Evolutionary conservation across 75 land plant species (phyloP).

Genomic region (Cupressus sempervirens): DNA sequence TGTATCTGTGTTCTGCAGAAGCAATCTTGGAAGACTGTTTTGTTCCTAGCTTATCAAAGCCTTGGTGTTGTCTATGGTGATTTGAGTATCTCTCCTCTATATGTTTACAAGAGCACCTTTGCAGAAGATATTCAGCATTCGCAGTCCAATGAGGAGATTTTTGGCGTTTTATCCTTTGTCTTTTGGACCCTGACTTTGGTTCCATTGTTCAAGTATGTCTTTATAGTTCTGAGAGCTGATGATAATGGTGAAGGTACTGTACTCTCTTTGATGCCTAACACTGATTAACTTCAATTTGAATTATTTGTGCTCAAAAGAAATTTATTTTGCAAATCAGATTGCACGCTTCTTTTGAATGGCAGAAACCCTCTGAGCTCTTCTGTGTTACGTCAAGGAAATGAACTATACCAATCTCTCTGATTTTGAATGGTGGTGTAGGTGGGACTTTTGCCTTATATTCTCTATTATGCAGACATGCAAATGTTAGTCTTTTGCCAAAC

Average conservation of each 20-base stretch:
- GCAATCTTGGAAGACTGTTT: slow-evolving; percentile 16
- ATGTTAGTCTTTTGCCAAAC: slow-evolving; percentile 51
- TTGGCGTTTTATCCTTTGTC: slow-evolving; percentile 37
- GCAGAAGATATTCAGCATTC: slow-evolving; percentile 18
- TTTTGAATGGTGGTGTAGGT: slow-evolving; percentile 39
- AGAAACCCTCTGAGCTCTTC: neutral
- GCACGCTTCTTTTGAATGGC: neutral
- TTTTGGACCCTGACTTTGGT: slow-evolving; percentile 39
- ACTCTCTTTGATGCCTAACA: neutral
- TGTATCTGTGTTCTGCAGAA: neutral
- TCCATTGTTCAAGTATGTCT: slow-evolving; percentile 27
- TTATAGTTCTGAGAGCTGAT: slow-evolving; percentile 39
- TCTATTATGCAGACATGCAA: slow-evolving; percentile 54
- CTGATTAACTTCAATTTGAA: neutral
- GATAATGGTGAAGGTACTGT: slow-evolving; percentile 48
- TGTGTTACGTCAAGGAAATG: neutral
- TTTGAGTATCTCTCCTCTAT: slow-evolving; percentile 38
- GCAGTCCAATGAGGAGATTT: slow-evolving; percentile 28
- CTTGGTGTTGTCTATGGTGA: slow-evolving; percentile 47
- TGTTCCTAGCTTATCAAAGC: slow-evolving; percentile 34
- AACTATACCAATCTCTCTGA: slow-evolving; percentile 8
- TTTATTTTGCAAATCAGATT: neutral
- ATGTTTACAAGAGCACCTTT: slow-evolving; percentile 38
- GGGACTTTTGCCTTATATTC: slow-evolving; percentile 71
- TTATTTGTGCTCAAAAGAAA: neutral